A percentile compares a stretch with the other conserved stretches of the same genome.
phyloP scores from a whole-genome alignment of 768 basidiomycete species.

The Phylloporus sp. region DNA sequence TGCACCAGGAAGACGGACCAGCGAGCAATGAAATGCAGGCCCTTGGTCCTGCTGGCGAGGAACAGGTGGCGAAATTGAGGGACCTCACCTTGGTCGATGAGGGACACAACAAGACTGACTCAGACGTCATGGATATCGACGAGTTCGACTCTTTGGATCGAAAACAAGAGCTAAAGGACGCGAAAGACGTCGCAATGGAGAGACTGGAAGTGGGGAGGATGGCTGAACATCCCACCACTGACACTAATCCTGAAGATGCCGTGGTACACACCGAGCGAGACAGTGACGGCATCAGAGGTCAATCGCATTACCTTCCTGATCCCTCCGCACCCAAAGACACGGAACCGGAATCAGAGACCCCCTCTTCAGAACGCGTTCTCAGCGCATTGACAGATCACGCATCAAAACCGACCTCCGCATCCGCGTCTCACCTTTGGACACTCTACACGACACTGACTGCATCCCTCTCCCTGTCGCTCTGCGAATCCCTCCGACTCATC shows the following conservation, averaged over 20 bases:
- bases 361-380: conserved; percentile 21
- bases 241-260: conserved; percentile 42
- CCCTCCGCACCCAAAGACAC: conserved; percentile 24
- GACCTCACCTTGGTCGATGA: conserved; percentile 77
- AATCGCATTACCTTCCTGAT: conserved; percentile 20
- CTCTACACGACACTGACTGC: conserved; percentile 88
- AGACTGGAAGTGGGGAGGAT: conserved; percentile 28
- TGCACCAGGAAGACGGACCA: conserved; percentile 56
- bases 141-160: conserved; percentile 16
- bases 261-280: conserved; percentile 35
- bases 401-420: conserved; percentile 20
- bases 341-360: conserved; percentile 15
- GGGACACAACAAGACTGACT: conserved; percentile 37
- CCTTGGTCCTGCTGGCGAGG: conserved; percentile 80
- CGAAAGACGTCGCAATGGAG: conserved; percentile 23
- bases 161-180: conserved; percentile 26
- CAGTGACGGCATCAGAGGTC: neutral
- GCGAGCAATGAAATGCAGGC: conserved; percentile 78
- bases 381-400: conserved; percentile 16
- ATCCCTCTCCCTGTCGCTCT: conserved; percentile 85
- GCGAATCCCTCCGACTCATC: conserved; percentile 95
- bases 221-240: conserved; percentile 23
- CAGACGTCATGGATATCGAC: conserved; percentile 50
- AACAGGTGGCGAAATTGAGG: conserved; percentile 76
- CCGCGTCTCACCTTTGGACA: conserved; percentile 80